Percentiles rank a stretch among this genome's conserved stretches.
Evolutionary conservation across 768 basidiomycete genomes (phyloP).

Genomic region (Chlorophyllum brunneum): DNA sequence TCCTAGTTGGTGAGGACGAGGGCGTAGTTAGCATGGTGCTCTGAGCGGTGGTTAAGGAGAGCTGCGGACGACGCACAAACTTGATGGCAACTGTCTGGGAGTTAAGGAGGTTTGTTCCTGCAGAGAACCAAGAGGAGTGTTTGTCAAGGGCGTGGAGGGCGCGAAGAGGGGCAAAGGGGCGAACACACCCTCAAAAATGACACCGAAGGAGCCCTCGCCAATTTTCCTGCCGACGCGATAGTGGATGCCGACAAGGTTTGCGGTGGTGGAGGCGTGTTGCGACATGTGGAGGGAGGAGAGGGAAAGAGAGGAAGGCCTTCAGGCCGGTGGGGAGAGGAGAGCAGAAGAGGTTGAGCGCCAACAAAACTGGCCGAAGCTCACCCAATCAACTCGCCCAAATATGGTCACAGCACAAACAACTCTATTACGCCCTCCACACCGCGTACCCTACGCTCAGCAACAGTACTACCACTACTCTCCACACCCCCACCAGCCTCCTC

Average conservation of each 20-base stretch:
- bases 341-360: slow-evolving; percentile 12
- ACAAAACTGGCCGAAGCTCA: slow-evolving; percentile 14
- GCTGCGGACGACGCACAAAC: slow-evolving; percentile 69
- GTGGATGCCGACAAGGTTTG: slow-evolving; percentile 91
- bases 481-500: slow-evolving; percentile 20
- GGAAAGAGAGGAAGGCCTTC: slow-evolving; percentile 25
- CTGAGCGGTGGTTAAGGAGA: slow-evolving; percentile 5
- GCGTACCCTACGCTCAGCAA: not conserved
- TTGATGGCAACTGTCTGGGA: slow-evolving; percentile 99
- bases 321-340: slow-evolving; percentile 21
- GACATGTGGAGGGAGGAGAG: slow-evolving; percentile 35
- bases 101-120: slow-evolving; percentile 97
- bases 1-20: slow-evolving; percentile 45
- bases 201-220: slow-evolving; percentile 97
- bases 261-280: slow-evolving; percentile 54
- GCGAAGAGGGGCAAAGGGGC: slow-evolving; percentile 8
- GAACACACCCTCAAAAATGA: slow-evolving; percentile 81
- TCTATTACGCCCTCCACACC: not conserved
- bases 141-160: not conserved
- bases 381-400: slow-evolving; percentile 32
- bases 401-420: slow-evolving; percentile 13
- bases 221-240: slow-evolving; percentile 99
- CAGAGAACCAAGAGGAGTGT: slow-evolving; percentile 1
- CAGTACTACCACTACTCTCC: slow-evolving; percentile 18
- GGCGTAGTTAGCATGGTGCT: slow-evolving; percentile 11